phyloP scores from a whole-genome alignment of 352 stramenopile species.

The Peronosclerospora sorghi region DNA sequence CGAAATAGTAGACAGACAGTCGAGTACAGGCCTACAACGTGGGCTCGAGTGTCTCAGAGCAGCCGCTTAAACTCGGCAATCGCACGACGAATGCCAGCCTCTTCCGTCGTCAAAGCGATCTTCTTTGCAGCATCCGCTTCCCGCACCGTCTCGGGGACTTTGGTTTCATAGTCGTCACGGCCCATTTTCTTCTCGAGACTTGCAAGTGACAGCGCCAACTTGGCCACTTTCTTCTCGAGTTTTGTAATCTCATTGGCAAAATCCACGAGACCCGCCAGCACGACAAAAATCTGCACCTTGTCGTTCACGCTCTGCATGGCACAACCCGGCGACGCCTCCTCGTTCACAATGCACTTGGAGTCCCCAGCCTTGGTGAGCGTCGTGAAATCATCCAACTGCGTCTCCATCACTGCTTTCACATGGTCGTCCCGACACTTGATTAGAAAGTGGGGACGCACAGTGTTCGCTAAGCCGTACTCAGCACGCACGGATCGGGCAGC shows the following conservation, averaged over 20 bases:
- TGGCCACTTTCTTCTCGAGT: constrained; percentile 82
- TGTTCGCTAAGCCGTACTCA: constrained; percentile 78
- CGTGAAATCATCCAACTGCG: constrained; percentile 90
- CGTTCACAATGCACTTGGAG: constrained; percentile 81
- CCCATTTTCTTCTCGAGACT: constrained; percentile 73
- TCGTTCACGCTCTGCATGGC: constrained; percentile 92
- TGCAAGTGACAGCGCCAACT: constrained; percentile 63
- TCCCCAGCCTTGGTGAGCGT: constrained; percentile 90
- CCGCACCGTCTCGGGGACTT: constrained; percentile 71
- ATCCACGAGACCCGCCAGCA: constrained; percentile 75
- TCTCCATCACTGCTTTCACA: constrained; percentile 56
- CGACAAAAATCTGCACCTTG: constrained; percentile 85
- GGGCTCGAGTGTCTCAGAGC: no score
- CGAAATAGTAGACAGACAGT: no score
- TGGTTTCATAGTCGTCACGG: constrained; percentile 68
- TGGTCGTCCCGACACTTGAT: constrained; percentile 83
- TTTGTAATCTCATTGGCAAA: constrained; percentile 86
- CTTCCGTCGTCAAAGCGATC: constrained; percentile 71
- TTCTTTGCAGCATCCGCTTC: constrained; percentile 72
- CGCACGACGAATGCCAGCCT: constrained; percentile 60
- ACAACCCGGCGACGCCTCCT: constrained; percentile 76
- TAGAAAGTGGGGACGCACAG: constrained; percentile 69
- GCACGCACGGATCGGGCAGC: constrained; percentile 90
- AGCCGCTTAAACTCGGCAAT: constrained; percentile 74
- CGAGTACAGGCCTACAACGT: no score